Evolutionary conservation across 306 rosid genomes (phyloP).

Genomic region (Fragaria vesca): DNA sequence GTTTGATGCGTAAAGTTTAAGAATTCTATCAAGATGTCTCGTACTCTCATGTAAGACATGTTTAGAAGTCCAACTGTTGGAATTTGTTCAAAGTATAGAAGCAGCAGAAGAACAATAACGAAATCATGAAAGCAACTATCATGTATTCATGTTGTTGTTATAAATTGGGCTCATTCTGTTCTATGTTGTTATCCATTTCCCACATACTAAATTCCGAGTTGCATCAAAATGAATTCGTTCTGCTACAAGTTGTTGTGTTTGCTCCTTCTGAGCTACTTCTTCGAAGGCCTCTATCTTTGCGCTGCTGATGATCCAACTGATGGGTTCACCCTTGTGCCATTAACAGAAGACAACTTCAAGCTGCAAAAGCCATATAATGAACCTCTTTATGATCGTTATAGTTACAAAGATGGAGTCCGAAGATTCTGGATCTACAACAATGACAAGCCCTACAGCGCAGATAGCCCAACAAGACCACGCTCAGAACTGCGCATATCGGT

Average conservation of each 20-base stretch:
- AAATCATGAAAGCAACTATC: background rate
- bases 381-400: conserved; percentile 16
- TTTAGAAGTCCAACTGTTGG: background rate
- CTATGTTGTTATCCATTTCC: background rate
- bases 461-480: background rate
- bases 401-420: conserved; percentile 12
- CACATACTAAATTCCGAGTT: background rate
- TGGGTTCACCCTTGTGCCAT: conserved; percentile 48
- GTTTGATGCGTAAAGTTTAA: background rate
- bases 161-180: background rate
- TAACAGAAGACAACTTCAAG: conserved; percentile 28
- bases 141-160: background rate
- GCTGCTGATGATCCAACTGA: conserved; percentile 37
- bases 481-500: conserved; percentile 4
- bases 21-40: background rate
- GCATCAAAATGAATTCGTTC: conserved; percentile 8
- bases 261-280: background rate
- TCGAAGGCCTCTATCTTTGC: background rate
- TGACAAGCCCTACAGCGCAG: conserved; percentile 8
- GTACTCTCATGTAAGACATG: background rate
- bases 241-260: conserved; percentile 3
- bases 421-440: conserved; percentile 17
- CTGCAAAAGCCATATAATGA: conserved; percentile 36
- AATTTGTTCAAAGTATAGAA: background rate
- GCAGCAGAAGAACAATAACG: background rate